phyloP scores from a whole-genome alignment of 2,329 filamentous ascomycete genomes.

The Didymellaceae sp. region DNA sequence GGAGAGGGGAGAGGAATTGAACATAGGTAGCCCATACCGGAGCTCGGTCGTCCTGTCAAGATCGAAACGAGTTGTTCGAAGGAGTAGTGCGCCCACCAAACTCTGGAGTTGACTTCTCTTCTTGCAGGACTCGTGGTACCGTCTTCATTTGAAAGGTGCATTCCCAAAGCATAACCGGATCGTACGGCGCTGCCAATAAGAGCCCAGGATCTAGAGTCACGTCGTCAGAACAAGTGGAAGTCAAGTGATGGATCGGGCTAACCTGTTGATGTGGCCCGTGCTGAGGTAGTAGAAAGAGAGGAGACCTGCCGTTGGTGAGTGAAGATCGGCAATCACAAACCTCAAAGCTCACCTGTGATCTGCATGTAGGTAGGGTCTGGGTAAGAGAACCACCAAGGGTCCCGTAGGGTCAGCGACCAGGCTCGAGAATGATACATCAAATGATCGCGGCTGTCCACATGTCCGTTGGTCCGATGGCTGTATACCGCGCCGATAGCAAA shows the following conservation, averaged over 20 bases:
- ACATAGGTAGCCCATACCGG: slow-evolving; percentile 36
- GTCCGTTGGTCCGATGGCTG: slow-evolving; percentile 39
- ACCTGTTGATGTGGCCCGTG: slow-evolving; percentile 51
- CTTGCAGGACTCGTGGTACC: slow-evolving; percentile 26
- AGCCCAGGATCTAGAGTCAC: slow-evolving; percentile 43
- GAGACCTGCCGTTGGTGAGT: slow-evolving; percentile 26
- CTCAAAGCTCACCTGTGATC: slow-evolving; percentile 24
- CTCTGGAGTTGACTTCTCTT: slow-evolving; percentile 44
- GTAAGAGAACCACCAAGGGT: slow-evolving; percentile 32
- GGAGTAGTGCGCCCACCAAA: slow-evolving; percentile 51
- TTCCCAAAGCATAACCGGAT: slow-evolving; percentile 44
- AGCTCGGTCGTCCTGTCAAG: slow-evolving; percentile 48
- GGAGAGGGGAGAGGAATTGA: slow-evolving; percentile 44
- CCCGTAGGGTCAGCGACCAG: slow-evolving; percentile 37
- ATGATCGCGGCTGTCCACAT: slow-evolving; percentile 39
- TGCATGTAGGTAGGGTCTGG: slow-evolving; percentile 50
- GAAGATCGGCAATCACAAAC: not conserved
- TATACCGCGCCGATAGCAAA: slow-evolving; percentile 51
- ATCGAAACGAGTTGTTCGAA: slow-evolving; percentile 45
- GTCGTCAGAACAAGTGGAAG: not conserved
- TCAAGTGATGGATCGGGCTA: slow-evolving; percentile 9
- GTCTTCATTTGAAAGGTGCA: slow-evolving; percentile 47
- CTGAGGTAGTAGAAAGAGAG: slow-evolving; percentile 49
- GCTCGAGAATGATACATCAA: slow-evolving; percentile 48
- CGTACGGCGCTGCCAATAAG: slow-evolving; percentile 46